Percentiles rank a stretch among this genome's conserved stretches.
These are phyloP conservation scores for Trypanosoma avium DNA, from an alignment of 208 protist genomes.

Conservation along the genomic window DNA sequence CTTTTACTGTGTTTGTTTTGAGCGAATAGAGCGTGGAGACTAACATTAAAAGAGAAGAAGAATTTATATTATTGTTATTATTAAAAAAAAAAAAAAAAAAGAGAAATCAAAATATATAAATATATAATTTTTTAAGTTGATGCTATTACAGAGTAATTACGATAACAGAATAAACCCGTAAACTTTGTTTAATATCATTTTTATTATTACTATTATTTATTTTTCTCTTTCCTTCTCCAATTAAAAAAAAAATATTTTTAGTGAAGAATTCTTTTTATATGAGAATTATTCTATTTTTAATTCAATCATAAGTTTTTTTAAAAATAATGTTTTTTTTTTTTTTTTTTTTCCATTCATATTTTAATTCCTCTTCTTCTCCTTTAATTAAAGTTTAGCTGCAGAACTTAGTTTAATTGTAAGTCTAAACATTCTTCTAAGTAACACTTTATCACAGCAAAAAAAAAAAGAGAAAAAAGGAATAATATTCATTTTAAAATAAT, in stretches of 20 bases:
- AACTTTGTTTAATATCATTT: too few species aligned
- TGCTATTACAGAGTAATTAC: too few species aligned
- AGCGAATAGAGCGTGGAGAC: too few species aligned
- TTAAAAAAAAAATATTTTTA: neutral
- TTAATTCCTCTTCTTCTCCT: slow-evolving; percentile 6
- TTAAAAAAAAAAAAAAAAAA: neutral
- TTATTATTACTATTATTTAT: too few species aligned
- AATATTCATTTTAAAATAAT: neutral
- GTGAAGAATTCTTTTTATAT: neutral
- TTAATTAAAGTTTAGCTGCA: neutral
- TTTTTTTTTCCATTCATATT: neutral
- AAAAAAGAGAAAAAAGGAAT: neutral
- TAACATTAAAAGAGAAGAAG: neutral
- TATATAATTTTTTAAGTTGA: neutral
- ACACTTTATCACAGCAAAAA: neutral
- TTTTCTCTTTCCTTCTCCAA: too few species aligned
- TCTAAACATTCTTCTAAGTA: neutral
- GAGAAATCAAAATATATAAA: neutral
- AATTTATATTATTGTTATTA: neutral
- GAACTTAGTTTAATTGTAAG: neutral
- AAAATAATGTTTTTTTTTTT: neutral
- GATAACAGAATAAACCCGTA: too few species aligned
- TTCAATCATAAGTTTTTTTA: neutral
- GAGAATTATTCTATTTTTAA: neutral
- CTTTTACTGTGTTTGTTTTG: neutral